These are phyloP conservation scores for Pseudofabraea citricarpa DNA, from an alignment of 2,329 filamentous ascomycete genomes.

Conservation along the genomic window DNA sequence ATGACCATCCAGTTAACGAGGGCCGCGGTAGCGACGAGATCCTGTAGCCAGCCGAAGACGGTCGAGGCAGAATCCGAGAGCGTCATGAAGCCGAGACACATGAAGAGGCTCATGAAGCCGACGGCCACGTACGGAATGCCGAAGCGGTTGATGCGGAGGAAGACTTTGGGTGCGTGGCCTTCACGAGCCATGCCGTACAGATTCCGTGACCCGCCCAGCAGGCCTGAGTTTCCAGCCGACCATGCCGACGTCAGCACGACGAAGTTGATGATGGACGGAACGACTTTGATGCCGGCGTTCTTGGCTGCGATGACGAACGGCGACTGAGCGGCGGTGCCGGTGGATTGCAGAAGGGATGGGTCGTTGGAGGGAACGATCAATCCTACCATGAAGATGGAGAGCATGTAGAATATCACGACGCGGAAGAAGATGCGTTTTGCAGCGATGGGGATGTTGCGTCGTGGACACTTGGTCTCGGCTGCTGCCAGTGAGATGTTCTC, in stretches of 20 bases:
- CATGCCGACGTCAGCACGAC: constrained; percentile 67
- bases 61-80: constrained; percentile 52
- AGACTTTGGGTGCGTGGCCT: constrained; percentile 50
- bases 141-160: constrained; percentile 45
- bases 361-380: constrained; percentile 51
- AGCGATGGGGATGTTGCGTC: constrained; percentile 45
- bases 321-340: constrained; percentile 41
- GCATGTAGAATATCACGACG: constrained; percentile 47
- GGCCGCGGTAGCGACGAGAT: constrained; percentile 40
- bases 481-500: constrained; percentile 49
- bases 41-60: constrained; percentile 60
- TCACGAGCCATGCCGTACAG: constrained; percentile 55
- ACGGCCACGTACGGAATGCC: constrained; percentile 55
- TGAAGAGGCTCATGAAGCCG: constrained; percentile 45
- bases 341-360: constrained; percentile 41
- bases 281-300: constrained; percentile 58
- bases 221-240: constrained; percentile 59
- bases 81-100: constrained; percentile 54
- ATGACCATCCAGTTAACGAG: constrained; percentile 34
- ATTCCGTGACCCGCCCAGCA: constrained; percentile 53
- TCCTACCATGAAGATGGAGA: constrained; percentile 49
- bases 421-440: constrained; percentile 43
- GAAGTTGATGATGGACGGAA: constrained; percentile 69
- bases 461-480: constrained; percentile 47
- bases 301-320: constrained; percentile 69